Evolutionary conservation across 345 rosid genomes (phyloP), one percentile per base, ranked within the genome.

Genomic region (Camelina neglecta): DNA sequence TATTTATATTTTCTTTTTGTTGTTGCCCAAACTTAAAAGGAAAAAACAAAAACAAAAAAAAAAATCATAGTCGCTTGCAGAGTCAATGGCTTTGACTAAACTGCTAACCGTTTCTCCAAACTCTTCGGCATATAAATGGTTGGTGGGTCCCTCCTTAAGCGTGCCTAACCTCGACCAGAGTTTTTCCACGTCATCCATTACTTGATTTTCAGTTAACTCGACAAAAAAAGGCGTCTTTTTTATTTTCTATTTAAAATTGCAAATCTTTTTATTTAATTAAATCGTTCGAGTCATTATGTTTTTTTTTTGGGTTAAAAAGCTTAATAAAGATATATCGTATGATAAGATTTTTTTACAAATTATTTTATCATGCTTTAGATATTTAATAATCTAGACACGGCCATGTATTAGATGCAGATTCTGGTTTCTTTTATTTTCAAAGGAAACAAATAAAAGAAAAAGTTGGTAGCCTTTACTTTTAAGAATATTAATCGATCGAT

Each of bases 81-180:
- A 39, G 73, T 74, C 72, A 66, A 57, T 35, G 59, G 47, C 20
- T 29, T 75, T 75, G 79, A 70, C 76, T 56, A 71, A 77, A 65
- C 75, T 47, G 67, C 48, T 49, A 71, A 77, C 72, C 8, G 72
- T 47, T 47, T 65, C 76, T 77, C 81, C 76, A 65, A 64, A 57
- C 80, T 65, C 50, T 77, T 41, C 0, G 80, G 74, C 33, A 31
- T 6, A 53, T 26, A 38, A 38, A 8, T 4, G 67, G 35, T 24
- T 56, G 5, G 76, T 77, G 76, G 76, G 76, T 60, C 18, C 18
- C 18, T 58, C 80, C 72, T 29, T 58, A 64, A 54, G 4, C 16
- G 11, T 53, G 45, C 36, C n/a, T n/a, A 41, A 29, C 51, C 23
- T 31, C 36, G 38, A 50, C 48, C 48, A 21, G 6, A 23, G 8